Evolutionary conservation across 2,329 filamentous ascomycete genomes (phyloP).

Genomic region (Rhinocladiella mackenziei): DNA sequence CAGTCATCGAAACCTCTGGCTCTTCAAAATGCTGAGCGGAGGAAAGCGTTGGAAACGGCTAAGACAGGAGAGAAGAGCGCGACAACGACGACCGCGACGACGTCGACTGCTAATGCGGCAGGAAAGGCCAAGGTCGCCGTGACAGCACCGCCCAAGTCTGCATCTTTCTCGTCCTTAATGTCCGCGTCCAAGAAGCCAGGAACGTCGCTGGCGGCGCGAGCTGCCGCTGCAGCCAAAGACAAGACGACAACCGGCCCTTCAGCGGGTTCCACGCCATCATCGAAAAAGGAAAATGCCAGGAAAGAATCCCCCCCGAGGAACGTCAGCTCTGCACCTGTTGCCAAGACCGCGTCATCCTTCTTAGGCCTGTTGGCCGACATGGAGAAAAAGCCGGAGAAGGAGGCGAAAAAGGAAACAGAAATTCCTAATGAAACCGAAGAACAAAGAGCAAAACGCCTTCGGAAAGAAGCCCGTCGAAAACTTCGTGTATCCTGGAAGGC

Average conservation of each 20-base stretch:
- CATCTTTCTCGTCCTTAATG: slow-evolving; percentile 45
- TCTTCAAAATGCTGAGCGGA: slow-evolving; percentile 28
- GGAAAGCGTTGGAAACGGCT: slow-evolving; percentile 24
- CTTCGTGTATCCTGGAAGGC: slow-evolving; percentile 59
- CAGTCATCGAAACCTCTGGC: slow-evolving; percentile 31
- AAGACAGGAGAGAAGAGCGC: slow-evolving; percentile 19
- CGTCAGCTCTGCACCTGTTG: slow-evolving; percentile 23
- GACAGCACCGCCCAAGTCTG: slow-evolving; percentile 37
- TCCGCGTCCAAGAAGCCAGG: slow-evolving; percentile 50
- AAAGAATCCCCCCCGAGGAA: slow-evolving; percentile 34
- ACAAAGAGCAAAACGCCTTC: slow-evolving; percentile 55
- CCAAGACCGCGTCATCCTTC: slow-evolving; percentile 47
- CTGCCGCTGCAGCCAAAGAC: slow-evolving; percentile 37
- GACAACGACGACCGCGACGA: slow-evolving; percentile 8
- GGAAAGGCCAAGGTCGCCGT: slow-evolving; percentile 37
- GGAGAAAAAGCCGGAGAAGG: slow-evolving; percentile 53
- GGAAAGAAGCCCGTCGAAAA: slow-evolving; percentile 59
- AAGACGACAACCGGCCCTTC: slow-evolving; percentile 34
- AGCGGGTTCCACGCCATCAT: slow-evolving; percentile 14
- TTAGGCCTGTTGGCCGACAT: slow-evolving; percentile 49
- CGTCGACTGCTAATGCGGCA: slow-evolving; percentile 18
- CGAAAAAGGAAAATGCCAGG: slow-evolving; percentile 35
- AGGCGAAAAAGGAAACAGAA: slow-evolving; percentile 50
- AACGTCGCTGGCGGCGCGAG: slow-evolving; percentile 48
- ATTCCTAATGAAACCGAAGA: slow-evolving; percentile 56